Conservation (phyloP, 305 asterid genomes). For the Fraxinus ornus region DNA sequence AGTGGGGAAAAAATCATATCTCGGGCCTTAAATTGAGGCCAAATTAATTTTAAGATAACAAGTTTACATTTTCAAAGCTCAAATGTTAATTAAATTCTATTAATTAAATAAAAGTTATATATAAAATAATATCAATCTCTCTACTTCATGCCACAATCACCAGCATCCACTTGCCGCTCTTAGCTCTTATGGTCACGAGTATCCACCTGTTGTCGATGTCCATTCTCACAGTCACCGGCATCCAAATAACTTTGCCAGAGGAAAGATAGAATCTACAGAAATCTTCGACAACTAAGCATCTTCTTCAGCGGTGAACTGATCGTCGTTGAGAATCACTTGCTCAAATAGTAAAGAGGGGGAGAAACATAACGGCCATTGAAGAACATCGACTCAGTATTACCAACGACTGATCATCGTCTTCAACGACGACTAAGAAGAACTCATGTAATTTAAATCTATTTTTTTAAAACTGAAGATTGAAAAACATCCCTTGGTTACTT, state of each 20-base stretch:
- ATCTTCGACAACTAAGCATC: background rate
- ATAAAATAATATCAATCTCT: too few species aligned
- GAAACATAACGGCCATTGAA: background rate
- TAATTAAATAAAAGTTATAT: too few species aligned
- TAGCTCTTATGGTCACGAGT: too few species aligned
- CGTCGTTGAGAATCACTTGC: background rate
- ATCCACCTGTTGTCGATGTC: too few species aligned
- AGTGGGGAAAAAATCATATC: too few species aligned
- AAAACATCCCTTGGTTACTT: background rate
- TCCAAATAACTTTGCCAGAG: background rate
- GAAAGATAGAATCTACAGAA: too few species aligned
- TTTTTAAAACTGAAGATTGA: background rate
- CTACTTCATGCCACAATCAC: too few species aligned
- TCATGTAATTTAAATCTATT: background rate
- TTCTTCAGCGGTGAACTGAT: background rate
- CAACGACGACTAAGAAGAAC: background rate
- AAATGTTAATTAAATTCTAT: background rate
- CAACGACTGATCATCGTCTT: background rate
- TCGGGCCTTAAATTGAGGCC: background rate
- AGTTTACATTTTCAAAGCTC: background rate
- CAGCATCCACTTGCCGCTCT: too few species aligned
- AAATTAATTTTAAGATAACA: background rate
- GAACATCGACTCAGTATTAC: background rate
- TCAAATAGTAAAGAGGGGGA: background rate
- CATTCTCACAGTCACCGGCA: background rate